Percentiles rank a stretch among this genome's conserved stretches.
Conservation (phyloP, 1,284 basidiomycete genomes). For the Leccinum griseonigrum region DNA sequence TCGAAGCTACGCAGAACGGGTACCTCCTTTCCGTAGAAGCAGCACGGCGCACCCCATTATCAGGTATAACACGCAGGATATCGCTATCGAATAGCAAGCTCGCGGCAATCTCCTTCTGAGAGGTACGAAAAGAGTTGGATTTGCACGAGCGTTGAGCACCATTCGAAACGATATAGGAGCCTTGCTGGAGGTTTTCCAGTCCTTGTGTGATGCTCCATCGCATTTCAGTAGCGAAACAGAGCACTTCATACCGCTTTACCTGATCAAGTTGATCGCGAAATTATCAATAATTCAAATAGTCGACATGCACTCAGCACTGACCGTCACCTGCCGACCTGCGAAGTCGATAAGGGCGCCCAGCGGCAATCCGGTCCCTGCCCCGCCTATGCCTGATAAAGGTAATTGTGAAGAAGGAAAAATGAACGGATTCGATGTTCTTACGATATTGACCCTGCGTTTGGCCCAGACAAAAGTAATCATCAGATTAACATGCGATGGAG, state of each 20-base stretch:
- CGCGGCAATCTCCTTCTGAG: background rate
- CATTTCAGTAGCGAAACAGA: conserved; percentile 29
- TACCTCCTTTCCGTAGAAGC: conserved; percentile 14
- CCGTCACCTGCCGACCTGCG: conserved; percentile 23
- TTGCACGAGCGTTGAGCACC: background rate
- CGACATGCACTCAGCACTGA: conserved; percentile 4
- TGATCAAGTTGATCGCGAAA: conserved; percentile 3
- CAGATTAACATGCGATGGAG: background rate
- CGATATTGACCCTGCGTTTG: conserved; percentile 25
- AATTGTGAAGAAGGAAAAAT: background rate
- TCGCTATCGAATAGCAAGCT: conserved; percentile 17
- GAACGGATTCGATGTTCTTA: conserved; percentile 11
- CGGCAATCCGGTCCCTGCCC: conserved; percentile 29
- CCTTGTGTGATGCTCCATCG: conserved; percentile 21
- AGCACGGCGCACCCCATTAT: background rate
- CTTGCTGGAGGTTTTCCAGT: conserved; percentile 16
- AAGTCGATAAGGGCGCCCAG: conserved; percentile 25
- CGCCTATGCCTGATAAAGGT: conserved; percentile 24
- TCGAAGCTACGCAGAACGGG: background rate
- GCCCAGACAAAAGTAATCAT: background rate
- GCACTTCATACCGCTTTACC: conserved; percentile 31
- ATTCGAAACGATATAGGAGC: conserved; percentile 19
- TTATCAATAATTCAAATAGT: background rate
- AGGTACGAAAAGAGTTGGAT: background rate
- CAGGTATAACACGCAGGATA: conserved; percentile 20